Conservation (phyloP, 768 basidiomycete genomes). For the Calocybe gangraenosa region DNA sequence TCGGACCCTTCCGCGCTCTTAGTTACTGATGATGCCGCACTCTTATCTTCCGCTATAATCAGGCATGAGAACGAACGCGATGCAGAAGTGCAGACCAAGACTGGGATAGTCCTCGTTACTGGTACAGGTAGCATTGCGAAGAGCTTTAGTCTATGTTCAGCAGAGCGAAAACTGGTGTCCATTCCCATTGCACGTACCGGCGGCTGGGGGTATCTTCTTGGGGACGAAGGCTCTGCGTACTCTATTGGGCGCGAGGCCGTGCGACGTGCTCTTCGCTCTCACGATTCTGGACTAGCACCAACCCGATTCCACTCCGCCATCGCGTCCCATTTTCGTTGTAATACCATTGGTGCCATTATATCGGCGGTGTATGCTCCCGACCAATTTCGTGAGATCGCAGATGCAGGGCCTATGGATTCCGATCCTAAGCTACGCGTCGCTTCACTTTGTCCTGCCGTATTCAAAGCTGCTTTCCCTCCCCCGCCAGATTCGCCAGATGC, state of each 20-base stretch:
- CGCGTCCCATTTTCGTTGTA: conserved; percentile 17
- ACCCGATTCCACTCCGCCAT: conserved; percentile 17
- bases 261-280: conserved; percentile 14
- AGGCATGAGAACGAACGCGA: background rate
- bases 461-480: conserved; percentile 17
- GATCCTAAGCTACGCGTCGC: conserved; percentile 24
- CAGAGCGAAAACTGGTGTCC: conserved; percentile 10
- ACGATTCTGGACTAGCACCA: conserved; percentile 16
- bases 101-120: conserved; percentile 19
- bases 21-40: conserved; percentile 24
- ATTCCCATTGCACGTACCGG: conserved; percentile 17
- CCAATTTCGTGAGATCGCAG: conserved; percentile 8
- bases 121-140: conserved; percentile 23
- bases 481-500: conserved; percentile 11
- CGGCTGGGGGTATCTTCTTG: conserved; percentile 24
- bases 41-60: conserved; percentile 22
- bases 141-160: conserved; percentile 15
- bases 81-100: conserved; percentile 10
- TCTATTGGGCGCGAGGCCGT: conserved; percentile 22
- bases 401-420: conserved; percentile 4
- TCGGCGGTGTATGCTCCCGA: conserved; percentile 20
- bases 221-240: conserved; percentile 24
- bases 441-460: conserved; percentile 18
- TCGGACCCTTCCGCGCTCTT: conserved; percentile 12
- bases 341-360: conserved; percentile 17